These are phyloP conservation scores for Phtheirospermum japonicum DNA, from an alignment of 257 asterid species.

Conservation along the genomic window DNA sequence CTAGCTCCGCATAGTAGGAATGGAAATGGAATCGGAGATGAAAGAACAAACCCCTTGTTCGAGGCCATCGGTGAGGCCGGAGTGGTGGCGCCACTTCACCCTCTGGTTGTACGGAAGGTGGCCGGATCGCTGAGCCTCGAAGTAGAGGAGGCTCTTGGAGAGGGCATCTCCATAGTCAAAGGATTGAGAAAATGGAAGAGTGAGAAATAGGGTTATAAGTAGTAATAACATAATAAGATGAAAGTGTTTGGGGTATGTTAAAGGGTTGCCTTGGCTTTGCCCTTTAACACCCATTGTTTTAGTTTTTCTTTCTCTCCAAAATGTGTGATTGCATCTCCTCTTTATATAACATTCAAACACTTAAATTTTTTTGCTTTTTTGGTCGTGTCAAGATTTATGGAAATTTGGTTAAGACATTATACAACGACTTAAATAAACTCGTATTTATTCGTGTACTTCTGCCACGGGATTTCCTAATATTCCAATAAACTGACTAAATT, in stretches of 20 bases:
- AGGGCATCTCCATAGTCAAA: constrained; percentile 67
- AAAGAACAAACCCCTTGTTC: constrained; percentile 80
- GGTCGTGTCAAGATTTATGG: too few species aligned
- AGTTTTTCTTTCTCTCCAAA: too few species aligned
- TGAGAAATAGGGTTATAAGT: constrained; percentile 30
- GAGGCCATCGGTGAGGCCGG: constrained; percentile 92
- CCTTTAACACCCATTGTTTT: constrained; percentile 32
- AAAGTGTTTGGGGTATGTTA: constrained; percentile 1
- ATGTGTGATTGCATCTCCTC: neutral
- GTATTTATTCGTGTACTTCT: too few species aligned
- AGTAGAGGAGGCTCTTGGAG: constrained; percentile 80
- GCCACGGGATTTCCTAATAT: too few species aligned
- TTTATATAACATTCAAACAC: neutral
- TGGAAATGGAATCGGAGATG: too few species aligned
- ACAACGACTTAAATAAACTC: too few species aligned
- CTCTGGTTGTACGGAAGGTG: constrained; percentile 80
- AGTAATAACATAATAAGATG: constrained; percentile 11
- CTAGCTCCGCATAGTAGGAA: too few species aligned
- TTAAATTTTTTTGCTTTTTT: too few species aligned
- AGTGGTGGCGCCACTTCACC: constrained; percentile 83
- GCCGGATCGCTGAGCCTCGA: constrained; percentile 96
- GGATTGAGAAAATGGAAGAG: constrained; percentile 32
- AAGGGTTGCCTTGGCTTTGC: constrained; percentile 20
- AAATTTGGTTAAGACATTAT: too few species aligned
- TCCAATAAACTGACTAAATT: too few species aligned